Evolutionary conservation across 1,139 yeast species (phyloP).

Genomic region (Pneumocystis murina): DNA sequence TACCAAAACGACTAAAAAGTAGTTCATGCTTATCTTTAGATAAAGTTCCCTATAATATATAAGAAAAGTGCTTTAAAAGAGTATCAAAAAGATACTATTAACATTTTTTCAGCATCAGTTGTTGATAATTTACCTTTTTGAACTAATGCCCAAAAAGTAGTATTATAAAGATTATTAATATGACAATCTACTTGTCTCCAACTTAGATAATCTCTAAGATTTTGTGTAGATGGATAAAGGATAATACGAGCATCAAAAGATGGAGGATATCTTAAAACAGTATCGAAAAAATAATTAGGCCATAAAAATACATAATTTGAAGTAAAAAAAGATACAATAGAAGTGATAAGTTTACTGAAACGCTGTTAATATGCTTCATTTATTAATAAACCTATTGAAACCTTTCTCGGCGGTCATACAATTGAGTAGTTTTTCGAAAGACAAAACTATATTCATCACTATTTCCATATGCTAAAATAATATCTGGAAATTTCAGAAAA

Average conservation of each 20-base stretch:
- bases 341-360: slow-evolving; percentile 50
- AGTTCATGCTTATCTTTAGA: slow-evolving; percentile 80
- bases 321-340: slow-evolving; percentile 71
- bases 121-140: slow-evolving; percentile 54
- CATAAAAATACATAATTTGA: slow-evolving; percentile 59
- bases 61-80: background rate
- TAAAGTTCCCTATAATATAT: slow-evolving; percentile 39
- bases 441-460: slow-evolving; percentile 62
- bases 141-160: slow-evolving; percentile 82
- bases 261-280: slow-evolving; percentile 40
- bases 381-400: background rate
- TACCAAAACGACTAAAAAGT: slow-evolving; percentile 56
- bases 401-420: background rate
- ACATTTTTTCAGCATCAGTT: slow-evolving; percentile 58
- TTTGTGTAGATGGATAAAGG: slow-evolving; percentile 49
- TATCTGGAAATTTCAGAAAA: slow-evolving; percentile 52
- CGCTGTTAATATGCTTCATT: background rate
- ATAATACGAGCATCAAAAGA: slow-evolving; percentile 88
- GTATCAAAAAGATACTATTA: slow-evolving; percentile 6
- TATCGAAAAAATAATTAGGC: slow-evolving; percentile 42
- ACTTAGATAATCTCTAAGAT: slow-evolving; percentile 63
- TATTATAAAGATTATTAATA: slow-evolving; percentile 83
- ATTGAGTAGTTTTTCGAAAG: background rate
- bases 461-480: slow-evolving; percentile 78
- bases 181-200: slow-evolving; percentile 99